These are phyloP conservation scores for Potentilla sterilis DNA, from an alignment of 306 rosid species.

Conservation along the genomic window DNA sequence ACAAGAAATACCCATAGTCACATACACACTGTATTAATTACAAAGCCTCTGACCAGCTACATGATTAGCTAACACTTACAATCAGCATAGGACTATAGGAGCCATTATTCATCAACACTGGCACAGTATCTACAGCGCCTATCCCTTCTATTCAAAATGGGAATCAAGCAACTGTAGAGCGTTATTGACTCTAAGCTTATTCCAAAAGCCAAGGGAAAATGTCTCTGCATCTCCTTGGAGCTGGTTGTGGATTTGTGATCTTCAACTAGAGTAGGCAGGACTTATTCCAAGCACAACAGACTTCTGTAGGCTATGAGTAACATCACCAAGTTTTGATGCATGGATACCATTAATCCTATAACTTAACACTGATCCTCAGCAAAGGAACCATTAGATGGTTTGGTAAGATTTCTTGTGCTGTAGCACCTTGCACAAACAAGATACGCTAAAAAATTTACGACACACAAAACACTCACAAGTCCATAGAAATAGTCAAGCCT, in stretches of 20 bases:
- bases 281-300: background rate
- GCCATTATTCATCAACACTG: no score
- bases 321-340: slow-evolving; percentile 45
- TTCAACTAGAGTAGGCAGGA: background rate
- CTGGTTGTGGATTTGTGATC: background rate
- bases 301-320: slow-evolving; percentile 28
- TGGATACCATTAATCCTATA: background rate
- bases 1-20: no score
- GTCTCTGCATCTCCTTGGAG: background rate
- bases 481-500: slow-evolving; percentile 77
- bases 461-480: slow-evolving; percentile 56
- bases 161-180: no score
- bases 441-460: slow-evolving; percentile 58
- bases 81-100: no score
- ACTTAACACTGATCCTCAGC: slow-evolving; percentile 41
- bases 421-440: slow-evolving; percentile 56
- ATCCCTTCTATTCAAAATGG: no score
- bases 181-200: background rate
- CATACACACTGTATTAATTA: no score
- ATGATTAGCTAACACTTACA: no score
- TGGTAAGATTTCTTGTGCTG: slow-evolving; percentile 40
- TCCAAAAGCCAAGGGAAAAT: background rate
- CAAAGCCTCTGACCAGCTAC: no score
- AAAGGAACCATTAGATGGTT: slow-evolving; percentile 32
- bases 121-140: no score